phyloP scores from a whole-genome alignment of 306 rosid species.

The Rosa lucieae region DNA sequence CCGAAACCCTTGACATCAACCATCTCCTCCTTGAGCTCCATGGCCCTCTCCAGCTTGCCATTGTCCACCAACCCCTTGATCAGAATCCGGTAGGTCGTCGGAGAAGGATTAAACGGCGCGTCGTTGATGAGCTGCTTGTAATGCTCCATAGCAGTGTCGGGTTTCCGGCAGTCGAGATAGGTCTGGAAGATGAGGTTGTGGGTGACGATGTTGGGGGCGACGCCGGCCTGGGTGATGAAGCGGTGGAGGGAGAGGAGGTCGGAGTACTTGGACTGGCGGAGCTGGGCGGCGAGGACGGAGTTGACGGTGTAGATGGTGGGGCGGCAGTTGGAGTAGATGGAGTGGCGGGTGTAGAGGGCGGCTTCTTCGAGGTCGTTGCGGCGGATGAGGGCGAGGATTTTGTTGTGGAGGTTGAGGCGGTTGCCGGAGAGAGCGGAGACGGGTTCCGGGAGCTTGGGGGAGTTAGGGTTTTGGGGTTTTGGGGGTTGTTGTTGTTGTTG shows the following conservation, averaged over 20 bases:
- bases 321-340: slow-evolving; percentile 87
- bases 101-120: slow-evolving; percentile 86
- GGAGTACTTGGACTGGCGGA: slow-evolving; percentile 84
- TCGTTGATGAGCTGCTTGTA: slow-evolving; percentile 80
- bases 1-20: slow-evolving; percentile 57
- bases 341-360: slow-evolving; percentile 85
- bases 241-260: slow-evolving; percentile 91
- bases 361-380: slow-evolving; percentile 93
- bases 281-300: slow-evolving; percentile 68
- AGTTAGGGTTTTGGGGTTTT: slow-evolving; percentile 29
- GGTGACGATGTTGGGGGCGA: slow-evolving; percentile 77
- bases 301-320: slow-evolving; percentile 94
- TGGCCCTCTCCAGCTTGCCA: slow-evolving; percentile 58
- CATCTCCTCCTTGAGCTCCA: slow-evolving; percentile 73
- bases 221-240: slow-evolving; percentile 90
- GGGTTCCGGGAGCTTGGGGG: slow-evolving; percentile 84
- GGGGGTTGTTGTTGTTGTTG: slow-evolving; percentile 31
- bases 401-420: slow-evolving; percentile 83
- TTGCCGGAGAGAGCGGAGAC: slow-evolving; percentile 71
- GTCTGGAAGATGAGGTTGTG: slow-evolving; percentile 88
- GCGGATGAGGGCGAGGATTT: slow-evolving; percentile 69
- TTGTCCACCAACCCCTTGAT: slow-evolving; percentile 84
- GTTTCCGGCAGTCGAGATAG: slow-evolving; percentile 82
- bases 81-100: slow-evolving; percentile 70
- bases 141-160: slow-evolving; percentile 88